phyloP scores from a whole-genome alignment of 768 basidiomycete genomes.

The Dictyophora rubrovolvata region DNA sequence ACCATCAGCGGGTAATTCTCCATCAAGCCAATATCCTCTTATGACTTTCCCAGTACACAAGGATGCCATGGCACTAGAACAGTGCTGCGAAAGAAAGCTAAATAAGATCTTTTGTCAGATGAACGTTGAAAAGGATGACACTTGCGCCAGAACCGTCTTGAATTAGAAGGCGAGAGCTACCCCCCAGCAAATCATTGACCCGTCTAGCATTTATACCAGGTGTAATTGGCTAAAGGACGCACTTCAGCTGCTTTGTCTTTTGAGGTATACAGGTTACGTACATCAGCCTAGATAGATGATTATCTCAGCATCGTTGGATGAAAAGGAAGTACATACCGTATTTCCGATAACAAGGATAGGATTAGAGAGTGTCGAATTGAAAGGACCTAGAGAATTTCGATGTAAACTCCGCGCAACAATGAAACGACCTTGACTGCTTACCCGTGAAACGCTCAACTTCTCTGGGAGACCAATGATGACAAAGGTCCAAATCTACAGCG shows the following conservation, averaged over 20 bases:
- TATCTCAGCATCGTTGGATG: not conserved
- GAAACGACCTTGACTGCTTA: not conserved
- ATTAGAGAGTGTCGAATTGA: conserved; percentile 13
- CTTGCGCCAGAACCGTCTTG: conserved; percentile 22
- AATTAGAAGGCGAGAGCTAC: conserved; percentile 19
- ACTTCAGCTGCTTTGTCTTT: not conserved
- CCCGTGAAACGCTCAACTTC: conserved; percentile 13
- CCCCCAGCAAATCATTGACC: conserved; percentile 15
- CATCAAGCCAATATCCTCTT: conserved; percentile 20
- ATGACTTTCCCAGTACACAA: conserved; percentile 16
- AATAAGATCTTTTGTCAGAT: not conserved
- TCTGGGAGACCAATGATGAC: conserved; percentile 15
- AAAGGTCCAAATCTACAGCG: conserved; percentile 15
- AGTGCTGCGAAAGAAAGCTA: conserved; percentile 12
- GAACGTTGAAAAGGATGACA: not conserved
- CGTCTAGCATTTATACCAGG: conserved; percentile 18
- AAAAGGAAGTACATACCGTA: conserved; percentile 6
- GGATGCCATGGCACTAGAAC: conserved; percentile 17
- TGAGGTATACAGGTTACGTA: conserved; percentile 8
- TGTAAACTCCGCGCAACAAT: not conserved
- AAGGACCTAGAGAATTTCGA: conserved; percentile 9
- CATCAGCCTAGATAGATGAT: not conserved
- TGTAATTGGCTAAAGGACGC: conserved; percentile 18
- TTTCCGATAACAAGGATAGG: conserved; percentile 14
- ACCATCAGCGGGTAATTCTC: conserved; percentile 18